Evolutionary conservation across 305 asterid genomes (phyloP), one percentile per base, ranked within the genome.

Genomic region (Fraxinus floribunda): DNA sequence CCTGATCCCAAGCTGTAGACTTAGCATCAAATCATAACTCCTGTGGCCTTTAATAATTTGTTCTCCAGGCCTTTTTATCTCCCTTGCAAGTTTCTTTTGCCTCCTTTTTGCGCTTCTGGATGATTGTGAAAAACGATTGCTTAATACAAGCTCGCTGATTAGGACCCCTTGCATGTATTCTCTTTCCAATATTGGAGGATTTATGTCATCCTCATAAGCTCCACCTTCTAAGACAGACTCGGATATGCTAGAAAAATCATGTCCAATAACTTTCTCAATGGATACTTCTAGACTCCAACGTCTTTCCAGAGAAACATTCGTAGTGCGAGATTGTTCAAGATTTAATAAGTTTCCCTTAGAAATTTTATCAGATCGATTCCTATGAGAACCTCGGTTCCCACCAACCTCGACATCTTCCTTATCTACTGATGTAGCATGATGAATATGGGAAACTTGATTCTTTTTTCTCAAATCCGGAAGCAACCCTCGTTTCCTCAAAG

Each of bases 1-100:
- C 99, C 99, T 96, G 91, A 97, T 97, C 80, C 99, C 99, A 46
- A 97, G 99, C 93, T 95, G 99, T 88, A 97, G 84, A 88, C 97
- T 92, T 34, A 95, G 90, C 99, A 97, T 97, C 87, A 97, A 89
- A 89, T 97, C 98, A 20, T 97, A 97, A 87, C 99, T 97, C 90
- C 98, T 88, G 85, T 97, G 99, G 76, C 99, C 99, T 91, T 97
- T 95, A 79, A 97, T 90, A 81, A 97, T 95, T 77, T 92, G 92
- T 86, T 94, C 98, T 10, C 99, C 98, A 0, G 94, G 91, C 84
- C 93, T 94, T 93, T 93, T 92, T 81, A 93, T 87, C 88, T 93
- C 98, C 86, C 84, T 89, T 0, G 86, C 92, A 83, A 91, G 92
- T 81, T 82, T 93, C 90, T 82, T 97, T 32, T 95, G 92, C 80